Evolutionary conservation across 2,329 filamentous ascomycete genomes (phyloP).

Genomic region (Fusarium newnesense): DNA sequence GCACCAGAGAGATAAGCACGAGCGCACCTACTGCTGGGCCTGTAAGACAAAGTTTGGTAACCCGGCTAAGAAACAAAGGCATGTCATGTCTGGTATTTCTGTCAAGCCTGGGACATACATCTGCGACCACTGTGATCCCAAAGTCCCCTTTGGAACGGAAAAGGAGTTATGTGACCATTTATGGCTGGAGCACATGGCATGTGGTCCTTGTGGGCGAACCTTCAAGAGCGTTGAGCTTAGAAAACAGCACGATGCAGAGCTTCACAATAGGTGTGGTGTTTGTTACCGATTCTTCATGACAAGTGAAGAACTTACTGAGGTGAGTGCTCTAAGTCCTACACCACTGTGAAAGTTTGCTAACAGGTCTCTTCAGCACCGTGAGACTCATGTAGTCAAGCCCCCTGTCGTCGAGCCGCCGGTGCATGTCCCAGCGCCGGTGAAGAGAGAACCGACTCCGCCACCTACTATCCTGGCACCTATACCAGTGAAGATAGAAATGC

Average conservation of each 20-base stretch:
- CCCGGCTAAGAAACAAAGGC: not conserved
- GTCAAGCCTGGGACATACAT: not conserved
- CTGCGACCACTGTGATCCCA: not conserved
- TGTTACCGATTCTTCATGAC: not conserved
- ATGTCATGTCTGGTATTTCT: not conserved
- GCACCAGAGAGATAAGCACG: not conserved
- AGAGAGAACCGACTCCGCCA: not conserved
- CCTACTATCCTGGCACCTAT: not conserved
- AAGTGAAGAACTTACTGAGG: not conserved
- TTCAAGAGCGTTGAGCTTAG: not conserved
- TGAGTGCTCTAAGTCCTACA: not conserved
- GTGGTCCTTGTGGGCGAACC: not conserved
- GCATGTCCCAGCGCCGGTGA: not conserved
- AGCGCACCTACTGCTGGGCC: not conserved
- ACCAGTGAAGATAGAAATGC: not conserved
- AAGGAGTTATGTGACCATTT: not conserved
- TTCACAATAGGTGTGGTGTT: not conserved
- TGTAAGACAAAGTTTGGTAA: not conserved
- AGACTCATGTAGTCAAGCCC: not conserved
- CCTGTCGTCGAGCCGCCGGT: not conserved
- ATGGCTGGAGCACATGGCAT: not conserved
- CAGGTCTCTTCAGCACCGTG: not conserved
- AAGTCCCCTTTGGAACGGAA: not conserved
- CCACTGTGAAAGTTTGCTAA: not conserved
- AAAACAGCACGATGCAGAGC: not conserved